A percentile compares a stretch with the other conserved stretches of the same genome.
Evolutionary conservation across 176 grass and related monocot species (phyloP).

Genomic region (Urochloa ruziziensis): DNA sequence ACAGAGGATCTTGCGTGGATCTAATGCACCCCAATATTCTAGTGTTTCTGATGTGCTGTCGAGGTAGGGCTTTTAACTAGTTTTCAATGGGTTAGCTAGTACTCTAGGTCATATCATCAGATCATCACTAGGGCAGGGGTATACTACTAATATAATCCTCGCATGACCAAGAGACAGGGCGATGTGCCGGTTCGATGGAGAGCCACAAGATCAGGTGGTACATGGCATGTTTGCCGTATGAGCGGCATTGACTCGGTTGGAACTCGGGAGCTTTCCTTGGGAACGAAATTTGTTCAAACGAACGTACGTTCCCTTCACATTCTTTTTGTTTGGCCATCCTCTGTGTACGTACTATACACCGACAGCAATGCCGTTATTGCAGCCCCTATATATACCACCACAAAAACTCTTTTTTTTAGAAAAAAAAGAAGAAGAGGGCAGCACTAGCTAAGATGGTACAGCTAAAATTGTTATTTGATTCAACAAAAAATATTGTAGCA

Average conservation of each 20-base stretch:
- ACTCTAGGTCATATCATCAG: background rate
- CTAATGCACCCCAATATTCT: conserved; percentile 10
- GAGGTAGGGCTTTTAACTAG: background rate
- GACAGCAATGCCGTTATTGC: background rate
- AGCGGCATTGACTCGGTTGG: conserved; percentile 45
- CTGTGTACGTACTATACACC: background rate
- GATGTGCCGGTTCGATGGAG: conserved; percentile 17
- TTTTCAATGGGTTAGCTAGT: conserved; percentile 12
- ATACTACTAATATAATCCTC: background rate
- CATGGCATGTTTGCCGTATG: conserved; percentile 34
- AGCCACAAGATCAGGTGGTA: conserved; percentile 6
- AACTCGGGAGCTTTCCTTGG: conserved; percentile 38
- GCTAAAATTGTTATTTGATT: no score
- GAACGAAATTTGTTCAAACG: conserved; percentile 32
- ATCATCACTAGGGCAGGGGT: background rate
- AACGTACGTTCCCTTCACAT: background rate
- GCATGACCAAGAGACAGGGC: conserved; percentile 34
- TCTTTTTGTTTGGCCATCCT: background rate
- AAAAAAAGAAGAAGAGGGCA: no score
- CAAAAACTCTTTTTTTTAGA: no score
- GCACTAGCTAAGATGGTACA: no score
- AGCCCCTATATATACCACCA: no score
- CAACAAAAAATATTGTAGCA: no score
- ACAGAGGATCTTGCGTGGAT: conserved; percentile 27
- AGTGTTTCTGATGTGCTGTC: background rate